Base-by-base conservation (phyloP, 2,329 filamentous ascomycete genomes). In the Penicillium sp. region DNA sequence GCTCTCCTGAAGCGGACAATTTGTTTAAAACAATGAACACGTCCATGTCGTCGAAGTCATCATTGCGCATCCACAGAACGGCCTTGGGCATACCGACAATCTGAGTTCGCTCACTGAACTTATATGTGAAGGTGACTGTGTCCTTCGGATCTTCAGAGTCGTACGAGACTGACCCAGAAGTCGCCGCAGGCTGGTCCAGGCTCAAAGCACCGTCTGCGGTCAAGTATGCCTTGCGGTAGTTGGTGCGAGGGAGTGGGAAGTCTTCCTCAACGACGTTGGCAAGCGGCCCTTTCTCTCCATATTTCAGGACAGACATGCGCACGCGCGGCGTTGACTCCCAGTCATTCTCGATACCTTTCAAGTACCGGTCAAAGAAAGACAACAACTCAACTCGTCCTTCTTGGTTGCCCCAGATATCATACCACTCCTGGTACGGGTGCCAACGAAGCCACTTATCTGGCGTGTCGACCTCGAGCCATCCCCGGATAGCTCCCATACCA, bases 51-150 rank as follows among this genome's bases (percentile, higher is more conserved):
- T 83, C 73, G 14, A 69, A 66, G 13, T 75, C 72, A 2, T 70
- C 65, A 56, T 73, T 78, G 0, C 77, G 79, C 70, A 83, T 77
- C 68, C 79, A 81, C 0, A 84, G 66, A 0, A 78, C 66, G 0
- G 79, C 78, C 63, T 82, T 83, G 7, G 81, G 74, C 0, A 80
- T 66, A 1, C 81, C 81, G n/a, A 81, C 75, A 1, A 83, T 63
- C 4, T 75, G 68, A 0, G 78, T 74, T 2, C 67, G 65, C 46
- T 78, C 65, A 2, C 66, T 19, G 59, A 83, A 82, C 0, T 69
- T 79, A 56, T 76, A 68, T 2, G 64, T 73, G 64, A 82, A 81
- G 11, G 72, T 69, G 19, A 68, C 71, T 6, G 50, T 47, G 37
- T 58, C 60, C 11, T 47, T 35, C 3, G 36, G 13, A 22, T 60